Base-by-base conservation (phyloP, 495 filamentous ascomycete species). In the Xylaria curta region DNA sequence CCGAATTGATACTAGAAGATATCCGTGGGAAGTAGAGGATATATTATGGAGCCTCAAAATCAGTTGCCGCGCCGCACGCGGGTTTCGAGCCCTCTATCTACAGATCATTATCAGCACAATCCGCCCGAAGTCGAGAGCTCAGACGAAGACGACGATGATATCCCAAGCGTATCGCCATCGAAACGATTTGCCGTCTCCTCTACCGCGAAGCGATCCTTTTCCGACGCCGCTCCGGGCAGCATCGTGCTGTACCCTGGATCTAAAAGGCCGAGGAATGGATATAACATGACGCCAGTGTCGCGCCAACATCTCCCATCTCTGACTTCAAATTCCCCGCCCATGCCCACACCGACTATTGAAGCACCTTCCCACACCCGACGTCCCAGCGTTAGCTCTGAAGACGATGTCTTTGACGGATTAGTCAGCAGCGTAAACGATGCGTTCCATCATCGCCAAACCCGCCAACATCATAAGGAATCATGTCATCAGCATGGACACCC, bases 381-480 rank as follows among this genome's bases (percentile, higher is more conserved):
- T 26, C 40, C 49, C 28, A 40, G 26, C 56, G 51, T 36, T 28
- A 70, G 64, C 40, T 31, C 73, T 1, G 76, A 71, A n/a, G 60
- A 75, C 19, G 64, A 42, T 38, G 71, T 78, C 36, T 63, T 26
- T 28, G 59, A 70, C 19, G 76, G 74, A 13, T 56, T 78, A 28
- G 12, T 78, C 21, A 68, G 53, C n/a, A 75, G 38, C 9, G 12
- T 79, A n/a, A 79, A 79, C 47, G 64, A 64, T 42, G 70, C 47
- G 12, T 44, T 77, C 21, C 64, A n/a, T 21, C 56, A 63, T 2
- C 17, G 26, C 38, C 49, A 59, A 24, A 8, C 59, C 7, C 33
- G 28, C 28, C 24, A 13, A 53, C 26, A 26, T 28, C 9, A 24
- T 62, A 47, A 17, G 26, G 26, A 62, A 26, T 8, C 38, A 17